A percentile compares a stretch with the other conserved stretches of the same genome.
These are phyloP conservation scores for Phycomyces nitens DNA, from an alignment of 192 early-diverging fungal species.

Conservation along the genomic window DNA sequence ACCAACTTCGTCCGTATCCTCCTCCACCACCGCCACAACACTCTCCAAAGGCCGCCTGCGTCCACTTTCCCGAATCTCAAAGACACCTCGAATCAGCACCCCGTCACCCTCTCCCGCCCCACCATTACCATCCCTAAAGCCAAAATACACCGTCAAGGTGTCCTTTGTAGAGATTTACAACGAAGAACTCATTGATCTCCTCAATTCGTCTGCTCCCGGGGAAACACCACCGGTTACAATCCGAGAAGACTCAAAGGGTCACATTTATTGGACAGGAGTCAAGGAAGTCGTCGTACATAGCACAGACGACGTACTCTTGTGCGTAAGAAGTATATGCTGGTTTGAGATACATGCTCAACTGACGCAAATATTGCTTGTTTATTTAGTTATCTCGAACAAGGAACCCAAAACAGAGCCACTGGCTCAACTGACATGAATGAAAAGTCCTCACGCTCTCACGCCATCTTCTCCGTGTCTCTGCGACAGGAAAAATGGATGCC, in stretches of 20 bases:
- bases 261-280: constrained; percentile 80
- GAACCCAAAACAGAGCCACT: constrained; percentile 61
- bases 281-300: constrained; percentile 66
- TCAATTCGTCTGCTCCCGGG: constrained; percentile 59
- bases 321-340: not conserved
- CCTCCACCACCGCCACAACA: constrained; percentile 32
- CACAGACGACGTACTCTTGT: constrained; percentile 57
- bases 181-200: constrained; percentile 89
- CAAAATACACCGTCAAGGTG: constrained; percentile 51
- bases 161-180: constrained; percentile 97
- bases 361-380: constrained; percentile 38
- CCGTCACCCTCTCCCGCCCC: constrained; percentile 5
- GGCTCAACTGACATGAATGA: constrained; percentile 97
- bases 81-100: constrained; percentile 25
- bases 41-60: constrained; percentile 53
- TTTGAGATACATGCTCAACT: not conserved
- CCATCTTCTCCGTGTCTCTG: constrained; percentile 91
- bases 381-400: constrained; percentile 56
- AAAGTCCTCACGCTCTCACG: constrained; percentile 91
- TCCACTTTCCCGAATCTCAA: constrained; percentile 21
- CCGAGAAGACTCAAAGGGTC: constrained; percentile 80
- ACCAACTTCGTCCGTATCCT: constrained; percentile 88
- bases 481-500: constrained; percentile 63
- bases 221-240: constrained; percentile 63
- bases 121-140: not conserved